Percentiles rank a stretch among this genome's conserved stretches.
These are phyloP conservation scores for Claviceps pazoutovae DNA, from an alignment of 2,329 filamentous ascomycete species.

Conservation along the genomic window DNA sequence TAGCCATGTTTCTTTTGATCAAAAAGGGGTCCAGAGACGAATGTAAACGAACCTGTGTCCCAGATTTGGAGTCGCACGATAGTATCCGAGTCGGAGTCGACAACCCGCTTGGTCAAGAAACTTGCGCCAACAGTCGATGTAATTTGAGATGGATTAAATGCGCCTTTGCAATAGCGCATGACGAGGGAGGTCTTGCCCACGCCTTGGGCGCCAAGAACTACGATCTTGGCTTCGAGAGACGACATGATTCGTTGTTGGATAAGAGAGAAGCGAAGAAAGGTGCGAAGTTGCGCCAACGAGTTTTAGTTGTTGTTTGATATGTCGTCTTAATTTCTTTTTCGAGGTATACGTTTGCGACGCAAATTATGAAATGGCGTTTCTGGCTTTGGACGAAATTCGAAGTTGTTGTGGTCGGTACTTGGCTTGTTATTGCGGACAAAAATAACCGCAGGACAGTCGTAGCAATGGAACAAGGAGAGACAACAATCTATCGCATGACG, in stretches of 20 bases:
- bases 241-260: conserved; percentile 21
- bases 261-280: neutral
- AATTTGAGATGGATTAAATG: conserved; percentile 50
- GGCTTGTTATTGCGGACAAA: neutral
- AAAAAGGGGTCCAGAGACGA: too few species aligned
- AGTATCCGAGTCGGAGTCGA: conserved; percentile 74
- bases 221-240: conserved; percentile 68
- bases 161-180: conserved; percentile 60
- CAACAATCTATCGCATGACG: conserved; percentile 4
- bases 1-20: neutral
- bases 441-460: neutral
- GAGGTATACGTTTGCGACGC: neutral
- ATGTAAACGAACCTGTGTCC: conserved; percentile 54
- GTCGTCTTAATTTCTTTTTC: neutral
- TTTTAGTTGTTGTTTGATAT: neutral
- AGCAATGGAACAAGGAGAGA: neutral
- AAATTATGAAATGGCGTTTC: neutral
- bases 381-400: neutral
- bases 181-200: conserved; percentile 71
- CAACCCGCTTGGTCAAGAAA: conserved; percentile 65
- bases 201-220: conserved; percentile 66
- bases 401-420: neutral
- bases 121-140: conserved; percentile 67
- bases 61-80: conserved; percentile 87
- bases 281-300: neutral